Base-by-base conservation (phyloP, 2,329 filamentous ascomycete genomes). In the Fusarium secorum region DNA sequence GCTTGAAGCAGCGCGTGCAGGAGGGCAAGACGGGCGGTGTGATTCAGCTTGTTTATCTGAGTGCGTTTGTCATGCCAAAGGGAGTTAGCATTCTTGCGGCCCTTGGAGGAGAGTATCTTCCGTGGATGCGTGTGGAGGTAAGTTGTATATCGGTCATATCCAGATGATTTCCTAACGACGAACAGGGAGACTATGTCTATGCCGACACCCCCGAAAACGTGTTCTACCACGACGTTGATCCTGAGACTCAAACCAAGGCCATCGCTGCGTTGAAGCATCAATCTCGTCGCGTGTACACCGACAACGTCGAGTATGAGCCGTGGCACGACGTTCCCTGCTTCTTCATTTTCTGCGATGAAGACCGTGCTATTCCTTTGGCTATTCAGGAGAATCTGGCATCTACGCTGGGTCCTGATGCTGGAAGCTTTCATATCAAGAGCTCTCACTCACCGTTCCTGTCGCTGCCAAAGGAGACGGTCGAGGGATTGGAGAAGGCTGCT, bases 391-490 rank as follows among this genome's bases (percentile, higher is more conserved):
- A 66, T 6, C 7, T 66, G 36, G 61, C 61, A 13, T 24, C 41
- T 15, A 14, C 60, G 4, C 7, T 66, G 4, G 64, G 64, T 0
- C 32, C 62, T 6, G 8, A 60, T 2, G 36, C 61, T 0, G 48
- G 39, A 18, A 45, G 22, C 30, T 66, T 60, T 3, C 62, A 66
- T 2, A 35, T 60, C 11, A 30, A 35, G 14, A 30, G 35, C 11
- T 66, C 61, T 10, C 64, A 66, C 62, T 66, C 61, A 0, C 64
- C 64, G 2, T 66, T 66, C 41, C 22, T 66, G 7, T 66, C 64
- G 4, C 32, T 39, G 2, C 62, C 63, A 3, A 26, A 60, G 13
- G 62, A 66, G 22, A 46, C 49, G 0, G 26, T 66, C 1, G 54
- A 66, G n/a, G 64, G 54, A 2, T 0, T 66, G 17, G 62, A 66